Conservation (phyloP, 495 filamentous ascomycete species). For the Daldinia decipiens region DNA sequence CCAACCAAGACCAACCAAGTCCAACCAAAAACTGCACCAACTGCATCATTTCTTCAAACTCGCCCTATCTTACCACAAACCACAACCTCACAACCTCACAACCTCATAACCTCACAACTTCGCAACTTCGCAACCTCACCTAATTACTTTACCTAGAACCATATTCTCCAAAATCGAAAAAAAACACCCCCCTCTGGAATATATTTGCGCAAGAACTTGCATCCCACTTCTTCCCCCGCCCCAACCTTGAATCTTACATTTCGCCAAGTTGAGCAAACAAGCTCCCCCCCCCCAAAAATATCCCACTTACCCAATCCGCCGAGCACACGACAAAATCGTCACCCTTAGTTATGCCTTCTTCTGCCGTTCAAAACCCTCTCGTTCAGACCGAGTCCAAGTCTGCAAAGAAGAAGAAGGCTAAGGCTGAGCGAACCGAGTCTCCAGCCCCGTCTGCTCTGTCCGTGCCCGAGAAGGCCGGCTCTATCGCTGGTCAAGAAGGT, state of each 20-base stretch:
- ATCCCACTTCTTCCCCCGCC: not conserved
- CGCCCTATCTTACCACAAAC: slow-evolving; percentile 1
- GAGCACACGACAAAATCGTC: slow-evolving; percentile 18
- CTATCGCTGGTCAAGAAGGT: slow-evolving; percentile 55
- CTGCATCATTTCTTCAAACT: slow-evolving; percentile 11
- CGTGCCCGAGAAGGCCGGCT: slow-evolving; percentile 54
- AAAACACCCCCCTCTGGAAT: not conserved
- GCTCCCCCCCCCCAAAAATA: slow-evolving; percentile 26
- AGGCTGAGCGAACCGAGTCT: slow-evolving; percentile 63
- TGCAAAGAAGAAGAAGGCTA: slow-evolving; percentile 78
- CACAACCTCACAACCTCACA: not conserved
- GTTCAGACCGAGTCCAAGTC: slow-evolving; percentile 67
- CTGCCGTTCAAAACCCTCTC: slow-evolving; percentile 62
- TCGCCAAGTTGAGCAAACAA: slow-evolving; percentile 33
- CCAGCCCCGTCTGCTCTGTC: slow-evolving; percentile 55
- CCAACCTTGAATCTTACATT: not conserved
- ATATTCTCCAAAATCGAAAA: slow-evolving; percentile 1
- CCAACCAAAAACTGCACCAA: slow-evolving; percentile 5
- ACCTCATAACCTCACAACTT: not conserved
- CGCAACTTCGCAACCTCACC: not conserved
- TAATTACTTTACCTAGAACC: slow-evolving; percentile 11
- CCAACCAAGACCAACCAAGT: not conserved
- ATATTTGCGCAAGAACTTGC: slow-evolving; percentile 8
- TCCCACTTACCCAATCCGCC: slow-evolving; percentile 5
- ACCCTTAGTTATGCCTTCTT: slow-evolving; percentile 58